Conservation (phyloP, 805 yeast genomes). For the Brettanomyces anomalus region DNA sequence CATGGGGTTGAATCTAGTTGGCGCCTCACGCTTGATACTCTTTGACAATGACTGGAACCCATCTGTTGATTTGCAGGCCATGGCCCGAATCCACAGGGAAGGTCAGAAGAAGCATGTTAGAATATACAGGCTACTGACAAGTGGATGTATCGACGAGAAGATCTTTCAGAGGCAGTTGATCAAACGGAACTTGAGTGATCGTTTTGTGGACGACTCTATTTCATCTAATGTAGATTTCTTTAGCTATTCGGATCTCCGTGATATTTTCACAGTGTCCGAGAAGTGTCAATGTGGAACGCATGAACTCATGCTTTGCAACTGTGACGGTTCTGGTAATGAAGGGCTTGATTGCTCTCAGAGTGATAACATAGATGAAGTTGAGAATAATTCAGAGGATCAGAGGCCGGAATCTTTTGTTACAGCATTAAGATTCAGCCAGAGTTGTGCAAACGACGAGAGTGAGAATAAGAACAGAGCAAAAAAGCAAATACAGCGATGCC, state of each 20-base stretch:
- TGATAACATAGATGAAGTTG: slow-evolving; percentile 14
- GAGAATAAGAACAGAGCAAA: slow-evolving; percentile 9
- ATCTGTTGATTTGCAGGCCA: slow-evolving; percentile 82
- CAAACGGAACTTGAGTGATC: slow-evolving; percentile 70
- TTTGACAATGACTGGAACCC: slow-evolving; percentile 99
- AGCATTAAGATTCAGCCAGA: slow-evolving; percentile 39
- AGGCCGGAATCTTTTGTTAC: slow-evolving; percentile 39
- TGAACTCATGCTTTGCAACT: slow-evolving; percentile 58
- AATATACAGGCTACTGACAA: slow-evolving; percentile 74
- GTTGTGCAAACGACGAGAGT: slow-evolving; percentile 19
- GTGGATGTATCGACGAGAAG: slow-evolving; percentile 92
- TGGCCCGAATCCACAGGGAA: slow-evolving; percentile 92
- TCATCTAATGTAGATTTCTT: slow-evolving; percentile 57
- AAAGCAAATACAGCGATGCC: slow-evolving; percentile 45
- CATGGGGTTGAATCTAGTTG: slow-evolving; percentile 79
- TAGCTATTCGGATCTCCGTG: slow-evolving; percentile 57
- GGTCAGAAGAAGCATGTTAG: slow-evolving; percentile 77
- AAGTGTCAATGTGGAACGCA: slow-evolving; percentile 62
- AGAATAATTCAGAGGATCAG: slow-evolving; percentile 7
- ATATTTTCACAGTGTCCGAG: slow-evolving; percentile 54
- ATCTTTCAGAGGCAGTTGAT: slow-evolving; percentile 86
- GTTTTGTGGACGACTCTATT: slow-evolving; percentile 40
- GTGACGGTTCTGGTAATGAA: slow-evolving; percentile 45
- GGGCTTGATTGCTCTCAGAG: slow-evolving; percentile 6
- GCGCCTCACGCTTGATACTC: slow-evolving; percentile 77